Percentiles rank a stretch among this genome's conserved stretches.
These are phyloP conservation scores for Trichomonascaceae sp. DNA, from an alignment of 1,139 yeast genomes.

Conservation along the genomic window DNA sequence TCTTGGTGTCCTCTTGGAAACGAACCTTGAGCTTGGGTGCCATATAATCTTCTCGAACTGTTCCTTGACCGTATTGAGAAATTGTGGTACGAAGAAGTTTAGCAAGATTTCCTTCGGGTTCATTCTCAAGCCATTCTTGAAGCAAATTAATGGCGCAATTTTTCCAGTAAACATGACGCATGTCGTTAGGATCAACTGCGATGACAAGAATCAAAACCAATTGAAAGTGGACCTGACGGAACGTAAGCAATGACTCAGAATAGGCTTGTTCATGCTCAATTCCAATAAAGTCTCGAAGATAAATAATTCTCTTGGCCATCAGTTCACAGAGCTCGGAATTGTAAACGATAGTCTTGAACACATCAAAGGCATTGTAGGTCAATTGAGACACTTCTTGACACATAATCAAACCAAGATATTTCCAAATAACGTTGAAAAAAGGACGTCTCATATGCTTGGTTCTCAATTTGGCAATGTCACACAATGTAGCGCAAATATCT, in stretches of 20 bases:
- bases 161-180: neutral
- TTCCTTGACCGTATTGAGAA: neutral
- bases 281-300: neutral
- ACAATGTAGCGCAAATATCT: slow-evolving; percentile 12
- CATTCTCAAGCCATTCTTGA: neutral
- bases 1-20: neutral
- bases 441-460: slow-evolving; percentile 3
- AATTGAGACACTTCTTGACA: neutral
- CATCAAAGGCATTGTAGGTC: neutral
- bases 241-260: neutral
- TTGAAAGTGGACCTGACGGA: slow-evolving; percentile 2
- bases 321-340: neutral
- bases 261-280: neutral
- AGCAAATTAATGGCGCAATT: neutral
- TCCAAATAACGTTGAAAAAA: slow-evolving; percentile 21
- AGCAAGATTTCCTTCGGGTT: neutral
- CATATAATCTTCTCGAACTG: neutral
- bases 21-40: neutral
- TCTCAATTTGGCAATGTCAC: slow-evolving; percentile 6
- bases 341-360: neutral
- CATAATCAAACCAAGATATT: slow-evolving; percentile 19
- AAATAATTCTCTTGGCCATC: neutral
- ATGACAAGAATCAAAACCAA: neutral
- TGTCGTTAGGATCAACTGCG: neutral
- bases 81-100: neutral